These are phyloP conservation scores for Anacardium occidentale DNA, from an alignment of 345 rosid genomes.

Conservation along the genomic window DNA sequence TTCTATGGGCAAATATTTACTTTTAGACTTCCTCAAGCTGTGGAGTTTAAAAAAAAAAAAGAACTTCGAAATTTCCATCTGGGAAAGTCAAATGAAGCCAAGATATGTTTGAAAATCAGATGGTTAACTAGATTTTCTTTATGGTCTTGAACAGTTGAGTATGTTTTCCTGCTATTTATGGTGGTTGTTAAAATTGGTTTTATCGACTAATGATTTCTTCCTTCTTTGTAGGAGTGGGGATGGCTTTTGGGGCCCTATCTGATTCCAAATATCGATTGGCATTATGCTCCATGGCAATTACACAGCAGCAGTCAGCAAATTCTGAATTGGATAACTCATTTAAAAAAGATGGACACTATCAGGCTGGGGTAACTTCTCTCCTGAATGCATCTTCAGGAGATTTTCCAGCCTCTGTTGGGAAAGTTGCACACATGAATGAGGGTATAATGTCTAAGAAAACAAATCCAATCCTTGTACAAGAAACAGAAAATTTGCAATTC, in stretches of 20 bases:
- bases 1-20: too few species aligned
- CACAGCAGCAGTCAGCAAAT: neutral
- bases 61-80: too few species aligned
- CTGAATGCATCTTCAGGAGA: conserved; percentile 11
- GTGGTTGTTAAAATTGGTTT: conserved; percentile 4
- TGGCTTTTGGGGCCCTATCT: conserved; percentile 17
- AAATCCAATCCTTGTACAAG: neutral
- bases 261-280: conserved; percentile 18
- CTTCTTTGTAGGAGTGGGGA: neutral
- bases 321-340: neutral
- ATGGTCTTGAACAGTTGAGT: neutral
- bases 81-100: too few species aligned
- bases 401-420: conserved; percentile 6
- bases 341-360: conserved; percentile 8
- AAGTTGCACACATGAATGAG: neutral
- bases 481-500: neutral
- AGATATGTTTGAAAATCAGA: too few species aligned
- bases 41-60: too few species aligned
- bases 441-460: neutral
- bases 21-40: too few species aligned
- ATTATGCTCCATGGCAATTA: neutral
- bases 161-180: neutral
- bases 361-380: conserved; percentile 6
- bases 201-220: neutral
- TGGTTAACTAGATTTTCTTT: neutral